phyloP scores from a whole-genome alignment of 1,284 basidiomycete genomes.

The Cryptococcus sp. region DNA sequence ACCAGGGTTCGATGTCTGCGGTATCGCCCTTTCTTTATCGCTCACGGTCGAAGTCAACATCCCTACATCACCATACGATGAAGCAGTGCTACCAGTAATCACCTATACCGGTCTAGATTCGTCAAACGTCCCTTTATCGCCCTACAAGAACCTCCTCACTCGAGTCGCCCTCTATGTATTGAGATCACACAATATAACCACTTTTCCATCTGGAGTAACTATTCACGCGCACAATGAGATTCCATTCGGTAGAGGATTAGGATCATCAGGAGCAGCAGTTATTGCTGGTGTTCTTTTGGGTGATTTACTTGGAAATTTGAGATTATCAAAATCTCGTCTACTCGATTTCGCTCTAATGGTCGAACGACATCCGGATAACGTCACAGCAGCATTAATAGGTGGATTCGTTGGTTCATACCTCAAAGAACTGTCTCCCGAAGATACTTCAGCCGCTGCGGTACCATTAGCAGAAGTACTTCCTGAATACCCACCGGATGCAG shows the following conservation, averaged over 20 bases:
- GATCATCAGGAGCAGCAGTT: slow-evolving; percentile 96
- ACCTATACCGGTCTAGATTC: slow-evolving; percentile 85
- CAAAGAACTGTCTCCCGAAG: slow-evolving; percentile 69
- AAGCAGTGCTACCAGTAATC: slow-evolving; percentile 59
- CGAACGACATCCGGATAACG: slow-evolving; percentile 98
- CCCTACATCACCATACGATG: slow-evolving; percentile 20
- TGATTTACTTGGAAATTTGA: slow-evolving; percentile 71
- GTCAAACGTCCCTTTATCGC: slow-evolving; percentile 83
- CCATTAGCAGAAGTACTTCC: slow-evolving; percentile 95
- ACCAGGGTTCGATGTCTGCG: slow-evolving; percentile 97
- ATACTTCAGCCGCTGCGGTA: slow-evolving; percentile 74
- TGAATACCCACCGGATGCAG: slow-evolving; percentile 90
- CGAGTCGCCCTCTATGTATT: slow-evolving; percentile 96
- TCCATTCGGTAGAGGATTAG: slow-evolving; percentile 94
- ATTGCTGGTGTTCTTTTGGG: slow-evolving; percentile 92
- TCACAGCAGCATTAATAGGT: slow-evolving; percentile 93
- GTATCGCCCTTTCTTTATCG: slow-evolving; percentile 86
- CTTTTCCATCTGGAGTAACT: slow-evolving; percentile 67
- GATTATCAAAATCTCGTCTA: slow-evolving; percentile 66
- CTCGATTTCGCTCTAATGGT: slow-evolving; percentile 99
- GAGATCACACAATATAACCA: slow-evolving; percentile 69
- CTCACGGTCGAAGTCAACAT: slow-evolving; percentile 70
- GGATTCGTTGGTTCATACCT: slow-evolving; percentile 99
- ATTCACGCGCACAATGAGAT: slow-evolving; percentile 89
- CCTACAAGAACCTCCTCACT: slow-evolving; percentile 97